Evolutionary conservation across 768 basidiomycete genomes (phyloP), one percentile per base, ranked within the genome.

Genomic region (Panus rudis): DNA sequence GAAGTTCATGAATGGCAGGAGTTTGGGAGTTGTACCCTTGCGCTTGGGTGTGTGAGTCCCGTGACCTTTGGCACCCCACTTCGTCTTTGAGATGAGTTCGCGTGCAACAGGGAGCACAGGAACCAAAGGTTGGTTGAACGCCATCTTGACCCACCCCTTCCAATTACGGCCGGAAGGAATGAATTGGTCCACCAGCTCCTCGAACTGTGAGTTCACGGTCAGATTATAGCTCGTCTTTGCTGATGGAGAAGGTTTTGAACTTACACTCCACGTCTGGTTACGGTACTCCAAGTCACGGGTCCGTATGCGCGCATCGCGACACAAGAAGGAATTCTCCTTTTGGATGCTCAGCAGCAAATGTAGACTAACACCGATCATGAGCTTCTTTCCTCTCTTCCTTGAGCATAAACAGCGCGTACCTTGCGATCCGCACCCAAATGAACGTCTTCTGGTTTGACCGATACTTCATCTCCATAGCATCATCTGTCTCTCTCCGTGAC

Each of bases 391-490:
- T n/a, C n/a, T n/a, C n/a, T n/a, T n/a, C n/a, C n/a, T n/a, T n/a
- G 41, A 51, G 32, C 52, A 46, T n/a, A 50, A 48, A 7, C 46
- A 55, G 20, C 33, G 53, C 66, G 30, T 50, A 78, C 83, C 84
- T 86, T 11, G 81, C 74, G 16, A 94, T 74, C 52, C 73, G 72
- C 42, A 94, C 84, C 31, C 79, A 69, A 34, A 92, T 77, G 52
- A 93, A 94, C 5, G 81, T 91, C 53, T 91, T 91, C 60, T 82
- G 77, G 0, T 78, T 75, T 1, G 91, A 89, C 6, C 92, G 76
- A 11, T 72, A 76, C 58, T 81, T 85, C 85, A 88, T 88, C 56
- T 84, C 80, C n/a, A 76, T 75, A 3, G 84, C 83, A 55, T 86
- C 85, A 21, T 73, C 75, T 26, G 43, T 31, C 24, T 55, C 53